phyloP scores from a whole-genome alignment of 2,329 filamentous ascomycete genomes.

The Curvularia hawaiiensis region DNA sequence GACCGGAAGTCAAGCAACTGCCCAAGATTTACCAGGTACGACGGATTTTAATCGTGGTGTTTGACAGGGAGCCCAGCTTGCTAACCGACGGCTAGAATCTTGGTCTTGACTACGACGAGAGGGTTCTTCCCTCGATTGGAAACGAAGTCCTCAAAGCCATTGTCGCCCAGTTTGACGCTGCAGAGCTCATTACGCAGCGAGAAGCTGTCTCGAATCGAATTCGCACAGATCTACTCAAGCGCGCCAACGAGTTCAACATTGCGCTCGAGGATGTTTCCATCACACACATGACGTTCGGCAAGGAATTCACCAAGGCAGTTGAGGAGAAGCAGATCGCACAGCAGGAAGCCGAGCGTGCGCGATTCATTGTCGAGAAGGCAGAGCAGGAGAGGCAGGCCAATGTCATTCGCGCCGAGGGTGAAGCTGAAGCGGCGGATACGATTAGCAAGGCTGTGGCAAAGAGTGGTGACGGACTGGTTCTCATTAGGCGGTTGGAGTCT shows the following conservation, averaged over 20 bases:
- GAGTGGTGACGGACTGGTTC: constrained; percentile 88
- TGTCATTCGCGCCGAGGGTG: constrained; percentile 96
- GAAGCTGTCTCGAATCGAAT: constrained; percentile 97
- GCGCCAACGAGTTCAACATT: constrained; percentile 97
- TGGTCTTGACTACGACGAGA: constrained; percentile 92
- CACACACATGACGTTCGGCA: constrained; percentile 99
- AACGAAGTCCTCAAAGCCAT: constrained; percentile 62
- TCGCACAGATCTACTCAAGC: constrained; percentile 86
- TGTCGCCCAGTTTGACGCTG: constrained; percentile 60
- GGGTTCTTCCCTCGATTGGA: constrained; percentile 59
- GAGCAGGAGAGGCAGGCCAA: constrained; percentile 99
- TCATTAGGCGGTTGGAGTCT: constrained; percentile 97
- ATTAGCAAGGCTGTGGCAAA: constrained; percentile 94
- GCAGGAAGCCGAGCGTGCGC: constrained; percentile 95
- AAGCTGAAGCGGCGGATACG: constrained; percentile 94
- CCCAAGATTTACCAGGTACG: constrained; percentile 98
- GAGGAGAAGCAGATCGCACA: constrained; percentile 99
- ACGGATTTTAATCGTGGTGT: background rate
- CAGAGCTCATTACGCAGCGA: constrained; percentile 88
- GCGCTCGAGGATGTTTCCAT: constrained; percentile 98
- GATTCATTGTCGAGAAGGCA: constrained; percentile 98
- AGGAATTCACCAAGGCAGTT: constrained; percentile 97
- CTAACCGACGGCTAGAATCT: constrained; percentile 69
- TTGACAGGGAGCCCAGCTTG: too few species aligned
- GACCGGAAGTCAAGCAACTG: constrained; percentile 88